These are phyloP conservation scores for Handroanthus guayacan DNA, from an alignment of 257 asterid species.

Conservation along the genomic window DNA sequence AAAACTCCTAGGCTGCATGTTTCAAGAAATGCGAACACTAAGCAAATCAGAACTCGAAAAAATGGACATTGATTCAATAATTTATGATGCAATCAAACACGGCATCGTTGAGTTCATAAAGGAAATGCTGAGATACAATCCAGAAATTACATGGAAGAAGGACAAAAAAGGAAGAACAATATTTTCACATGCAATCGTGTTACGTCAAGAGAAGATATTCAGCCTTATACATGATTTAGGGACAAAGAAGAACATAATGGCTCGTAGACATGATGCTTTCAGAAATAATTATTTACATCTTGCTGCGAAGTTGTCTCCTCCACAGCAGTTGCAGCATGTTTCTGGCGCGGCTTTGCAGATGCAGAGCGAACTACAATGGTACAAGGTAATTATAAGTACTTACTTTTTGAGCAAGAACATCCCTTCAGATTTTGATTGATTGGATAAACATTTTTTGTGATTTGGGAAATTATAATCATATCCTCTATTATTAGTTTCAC, in stretches of 20 bases:
- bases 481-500: no score
- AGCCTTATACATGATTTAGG: slow-evolving; percentile 37
- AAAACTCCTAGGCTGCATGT: slow-evolving; percentile 37
- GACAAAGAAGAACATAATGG: slow-evolving; percentile 36
- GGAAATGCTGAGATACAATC: slow-evolving; percentile 32
- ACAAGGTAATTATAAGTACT: slow-evolving; percentile 13
- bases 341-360: slow-evolving; percentile 47
- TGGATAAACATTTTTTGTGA: no score
- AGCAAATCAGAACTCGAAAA: slow-evolving; percentile 35
- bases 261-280: slow-evolving; percentile 38
- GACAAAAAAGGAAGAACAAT: slow-evolving; percentile 41
- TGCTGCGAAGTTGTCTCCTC: slow-evolving; percentile 45
- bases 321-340: slow-evolving; percentile 32
- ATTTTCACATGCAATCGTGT: slow-evolving; percentile 39
- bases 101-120: slow-evolving; percentile 36
- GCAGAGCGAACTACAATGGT: slow-evolving; percentile 49
- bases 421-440: no score
- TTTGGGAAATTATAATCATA: no score
- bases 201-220: slow-evolving; percentile 45
- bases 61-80: slow-evolving; percentile 47
- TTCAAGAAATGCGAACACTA: slow-evolving; percentile 36
- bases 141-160: slow-evolving; percentile 40
- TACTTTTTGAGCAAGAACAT: no score
- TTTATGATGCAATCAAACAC: slow-evolving; percentile 46
- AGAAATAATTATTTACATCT: slow-evolving; percentile 41